These are phyloP conservation scores for Cytospora schulzeri DNA, from an alignment of 2,329 filamentous ascomycete species.

Conservation along the genomic window DNA sequence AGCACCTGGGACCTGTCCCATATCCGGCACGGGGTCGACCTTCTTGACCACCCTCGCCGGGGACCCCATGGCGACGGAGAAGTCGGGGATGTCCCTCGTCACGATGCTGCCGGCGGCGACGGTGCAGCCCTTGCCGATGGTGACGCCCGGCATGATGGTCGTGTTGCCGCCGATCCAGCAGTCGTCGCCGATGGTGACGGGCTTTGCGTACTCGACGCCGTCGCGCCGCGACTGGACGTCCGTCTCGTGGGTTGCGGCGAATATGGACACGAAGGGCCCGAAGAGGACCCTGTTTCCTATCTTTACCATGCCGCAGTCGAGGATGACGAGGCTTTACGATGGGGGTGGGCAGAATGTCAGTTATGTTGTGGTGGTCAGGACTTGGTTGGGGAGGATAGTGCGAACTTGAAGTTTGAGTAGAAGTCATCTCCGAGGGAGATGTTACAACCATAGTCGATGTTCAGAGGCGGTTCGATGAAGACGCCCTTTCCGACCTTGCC, in stretches of 20 bases:
- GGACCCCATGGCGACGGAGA: constrained; percentile 50
- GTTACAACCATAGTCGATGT: constrained; percentile 68
- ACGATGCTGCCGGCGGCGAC: constrained; percentile 54
- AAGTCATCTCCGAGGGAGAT: constrained; percentile 63
- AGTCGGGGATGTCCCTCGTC: constrained; percentile 51
- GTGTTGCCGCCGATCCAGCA: constrained; percentile 58
- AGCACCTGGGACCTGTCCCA: constrained; percentile 25
- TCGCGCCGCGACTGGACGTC: constrained; percentile 55
- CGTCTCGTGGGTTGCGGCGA: constrained; percentile 71
- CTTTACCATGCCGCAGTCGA: constrained; percentile 71
- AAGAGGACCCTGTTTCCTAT: constrained; percentile 73
- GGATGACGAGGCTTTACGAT: constrained; percentile 54
- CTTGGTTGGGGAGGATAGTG: neutral
- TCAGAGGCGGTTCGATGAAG: constrained; percentile 63
- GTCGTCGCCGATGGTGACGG: constrained; percentile 53
- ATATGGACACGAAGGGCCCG: constrained; percentile 72
- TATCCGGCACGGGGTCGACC: constrained; percentile 42
- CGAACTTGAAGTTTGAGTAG: constrained; percentile 63
- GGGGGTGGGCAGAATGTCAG: neutral
- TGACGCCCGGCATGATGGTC: constrained; percentile 54
- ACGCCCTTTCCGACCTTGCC: constrained; percentile 52
- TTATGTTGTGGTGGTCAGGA: constrained; percentile 43
- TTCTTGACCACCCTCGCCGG: constrained; percentile 53
- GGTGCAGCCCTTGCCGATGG: constrained; percentile 54
- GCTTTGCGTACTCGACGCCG: constrained; percentile 48